Base-by-base conservation (phyloP, 1,284 basidiomycete genomes). In the Ustilago vetiveriae region DNA sequence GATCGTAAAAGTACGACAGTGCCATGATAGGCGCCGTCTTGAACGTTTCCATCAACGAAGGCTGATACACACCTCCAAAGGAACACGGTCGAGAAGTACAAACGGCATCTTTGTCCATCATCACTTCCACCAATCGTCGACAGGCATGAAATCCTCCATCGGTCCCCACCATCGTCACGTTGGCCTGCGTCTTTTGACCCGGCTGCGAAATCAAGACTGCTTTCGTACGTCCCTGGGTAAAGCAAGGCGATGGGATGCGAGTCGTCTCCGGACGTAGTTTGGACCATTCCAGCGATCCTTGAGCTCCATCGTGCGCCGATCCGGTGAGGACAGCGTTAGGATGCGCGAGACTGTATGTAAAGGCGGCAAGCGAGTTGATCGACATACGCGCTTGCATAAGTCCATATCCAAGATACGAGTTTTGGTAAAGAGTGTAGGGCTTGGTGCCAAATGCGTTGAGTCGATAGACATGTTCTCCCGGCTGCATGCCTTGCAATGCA, bases 51-150 rank as follows among this genome's bases (percentile, higher is more conserved):
- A 92, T 86, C 24, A 98, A 86, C n/a, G 90, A 90, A 1, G 95
- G 96, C 82, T 98, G 95, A 85, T 98, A 98, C 24, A 97, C 92
- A 32, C 95, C 95, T 74, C 92, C 90, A 85, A 98, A 98, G 2
- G 94, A 93, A 83, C 95, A 98, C 91, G 92, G 74, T 89, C 85
- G 76, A 89, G 88, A 32, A 2, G 56, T 24, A 83, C 96, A 98
- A 46, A 93, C 87, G 0, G 93, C 89, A 76, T 98, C 92, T 85
- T 98, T 98, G 45, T 92, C 93, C 87, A 98, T 90, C 68, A 96
- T 91, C 56, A 98, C 86, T 83, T 96, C 89, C 40, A 98, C 85
- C 7, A 97, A 82, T 42, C 91, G 85, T 67, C 90, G 88, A 83
- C 95, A 98, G 2, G 91, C 90, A 42, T 91, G 90, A 82, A 92